These are phyloP conservation scores for Proliferodiscus dingleyae DNA, from an alignment of 2,329 filamentous ascomycete genomes.

Conservation along the genomic window DNA sequence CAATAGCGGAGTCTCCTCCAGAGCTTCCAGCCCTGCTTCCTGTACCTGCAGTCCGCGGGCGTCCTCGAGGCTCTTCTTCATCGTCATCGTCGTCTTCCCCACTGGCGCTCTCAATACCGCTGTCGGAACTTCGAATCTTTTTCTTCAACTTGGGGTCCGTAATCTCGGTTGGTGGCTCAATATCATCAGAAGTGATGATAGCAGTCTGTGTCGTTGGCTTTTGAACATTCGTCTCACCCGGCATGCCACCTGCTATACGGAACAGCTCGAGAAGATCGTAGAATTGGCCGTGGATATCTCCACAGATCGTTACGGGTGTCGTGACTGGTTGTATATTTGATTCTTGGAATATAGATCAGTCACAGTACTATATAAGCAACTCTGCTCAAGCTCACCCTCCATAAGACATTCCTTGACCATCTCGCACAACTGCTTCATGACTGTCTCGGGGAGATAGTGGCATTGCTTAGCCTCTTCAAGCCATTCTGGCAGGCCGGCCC, in stretches of 20 bases:
- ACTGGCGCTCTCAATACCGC: constrained; percentile 42
- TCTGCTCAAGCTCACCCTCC: constrained; percentile 64
- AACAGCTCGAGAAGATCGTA: constrained; percentile 97
- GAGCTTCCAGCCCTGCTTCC: constrained; percentile 39
- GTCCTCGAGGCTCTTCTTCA: constrained; percentile 46
- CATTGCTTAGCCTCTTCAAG: constrained; percentile 94
- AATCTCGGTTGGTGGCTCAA: constrained; percentile 86
- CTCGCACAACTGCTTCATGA: constrained; percentile 99
- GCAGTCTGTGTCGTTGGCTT: constrained; percentile 63
- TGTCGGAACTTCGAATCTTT: constrained; percentile 67
- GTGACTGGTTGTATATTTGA: constrained; percentile 98
- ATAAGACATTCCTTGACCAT: constrained; percentile 98
- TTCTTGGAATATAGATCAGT: constrained; percentile 50
- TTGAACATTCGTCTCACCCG: constrained; percentile 70
- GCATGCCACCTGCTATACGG: constrained; percentile 93
- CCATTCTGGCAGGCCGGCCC: constrained; percentile 92
- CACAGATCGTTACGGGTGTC: constrained; percentile 93
- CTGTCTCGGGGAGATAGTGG: constrained; percentile 89
- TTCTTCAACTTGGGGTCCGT: constrained; percentile 81
- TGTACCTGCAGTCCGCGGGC: constrained; percentile 37
- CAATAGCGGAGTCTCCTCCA: constrained; percentile 33
- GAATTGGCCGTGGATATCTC: constrained; percentile 98
- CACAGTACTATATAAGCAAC: background rate
- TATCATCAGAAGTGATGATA: constrained; percentile 82
- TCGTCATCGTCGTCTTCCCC: constrained; percentile 47